A percentile compares a stretch with the other conserved stretches of the same genome.
Conservation (phyloP, 495 filamentous ascomycete species). For the Rhypophila decipiens region DNA sequence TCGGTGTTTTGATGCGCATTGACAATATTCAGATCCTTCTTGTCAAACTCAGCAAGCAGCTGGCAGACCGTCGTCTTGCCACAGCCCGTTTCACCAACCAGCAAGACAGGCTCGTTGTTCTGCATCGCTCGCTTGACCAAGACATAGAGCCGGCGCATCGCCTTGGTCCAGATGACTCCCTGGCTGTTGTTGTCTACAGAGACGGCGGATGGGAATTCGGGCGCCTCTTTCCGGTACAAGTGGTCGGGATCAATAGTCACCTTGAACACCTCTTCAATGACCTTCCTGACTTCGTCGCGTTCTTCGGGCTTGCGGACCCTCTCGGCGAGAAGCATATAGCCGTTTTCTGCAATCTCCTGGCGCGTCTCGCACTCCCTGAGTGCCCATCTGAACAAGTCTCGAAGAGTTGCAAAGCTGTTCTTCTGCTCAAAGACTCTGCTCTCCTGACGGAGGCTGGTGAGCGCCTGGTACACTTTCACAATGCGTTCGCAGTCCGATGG, state of each 20-base stretch:
- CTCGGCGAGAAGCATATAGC: slow-evolving; percentile 93
- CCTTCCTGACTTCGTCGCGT: slow-evolving; percentile 69
- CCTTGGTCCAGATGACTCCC: slow-evolving; percentile 85
- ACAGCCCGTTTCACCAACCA: slow-evolving; percentile 95
- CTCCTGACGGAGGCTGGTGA: slow-evolving; percentile 82
- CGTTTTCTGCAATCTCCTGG: slow-evolving; percentile 84
- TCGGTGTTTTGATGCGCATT: slow-evolving; percentile 98
- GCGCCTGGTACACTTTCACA: slow-evolving; percentile 87
- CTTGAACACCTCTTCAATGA: slow-evolving; percentile 91
- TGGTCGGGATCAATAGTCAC: slow-evolving; percentile 66
- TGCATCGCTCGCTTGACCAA: slow-evolving; percentile 76
- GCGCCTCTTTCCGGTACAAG: slow-evolving; percentile 58
- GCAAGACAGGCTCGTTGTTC: slow-evolving; percentile 87
- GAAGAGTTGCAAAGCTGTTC: slow-evolving; percentile 91
- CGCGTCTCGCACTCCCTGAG: slow-evolving; percentile 74
- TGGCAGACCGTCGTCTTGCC: slow-evolving; percentile 97
- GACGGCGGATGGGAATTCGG: too few species aligned
- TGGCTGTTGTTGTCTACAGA: slow-evolving; percentile 41
- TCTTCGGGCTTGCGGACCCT: slow-evolving; percentile 89
- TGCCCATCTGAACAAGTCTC: slow-evolving; percentile 98
- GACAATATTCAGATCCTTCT: slow-evolving; percentile 72
- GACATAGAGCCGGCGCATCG: slow-evolving; percentile 85
- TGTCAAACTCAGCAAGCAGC: slow-evolving; percentile 73
- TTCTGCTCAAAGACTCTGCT: slow-evolving; percentile 93
- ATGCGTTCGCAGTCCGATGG: slow-evolving; percentile 87